These are phyloP conservation scores for Podospora australis DNA, from an alignment of 495 filamentous ascomycete genomes.

Conservation along the genomic window DNA sequence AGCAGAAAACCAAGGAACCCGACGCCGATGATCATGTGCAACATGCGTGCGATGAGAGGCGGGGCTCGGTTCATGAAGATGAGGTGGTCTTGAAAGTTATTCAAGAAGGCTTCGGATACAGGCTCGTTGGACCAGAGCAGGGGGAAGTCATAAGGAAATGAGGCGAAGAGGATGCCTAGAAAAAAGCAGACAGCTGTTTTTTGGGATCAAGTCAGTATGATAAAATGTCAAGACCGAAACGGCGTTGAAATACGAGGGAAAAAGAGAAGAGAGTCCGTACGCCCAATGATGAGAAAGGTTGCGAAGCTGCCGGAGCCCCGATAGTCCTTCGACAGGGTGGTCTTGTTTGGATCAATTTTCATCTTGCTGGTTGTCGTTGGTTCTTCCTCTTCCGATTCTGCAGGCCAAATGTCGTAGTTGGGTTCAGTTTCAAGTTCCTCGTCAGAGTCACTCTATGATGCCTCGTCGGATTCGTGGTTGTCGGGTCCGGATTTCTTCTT, in stretches of 20 bases:
- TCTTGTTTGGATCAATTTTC: constrained; percentile 30
- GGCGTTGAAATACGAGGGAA: constrained; percentile 3
- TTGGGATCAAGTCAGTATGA: no score
- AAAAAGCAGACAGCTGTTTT: constrained; percentile 93
- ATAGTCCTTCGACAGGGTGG: constrained; percentile 42
- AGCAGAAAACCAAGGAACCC: constrained; percentile 84
- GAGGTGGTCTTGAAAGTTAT: constrained; percentile 80
- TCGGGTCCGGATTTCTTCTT: no score
- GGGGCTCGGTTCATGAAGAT: constrained; percentile 79
- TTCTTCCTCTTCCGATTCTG: no score
- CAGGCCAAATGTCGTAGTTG: no score
- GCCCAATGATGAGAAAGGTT: constrained; percentile 92
- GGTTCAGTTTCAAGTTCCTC: no score
- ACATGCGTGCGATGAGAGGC: constrained; percentile 81
- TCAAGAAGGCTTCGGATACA: constrained; percentile 59
- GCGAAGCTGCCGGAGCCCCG: constrained; percentile 59
- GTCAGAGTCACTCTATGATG: no score
- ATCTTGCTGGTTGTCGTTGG: constrained; percentile 18
- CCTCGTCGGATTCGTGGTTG: no score
- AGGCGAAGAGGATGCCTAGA: constrained; percentile 95
- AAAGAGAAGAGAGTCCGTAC: no score
- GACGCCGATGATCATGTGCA: constrained; percentile 84
- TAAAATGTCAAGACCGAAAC: no score
- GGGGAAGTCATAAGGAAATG: constrained; percentile 96
- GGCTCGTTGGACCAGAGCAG: constrained; percentile 78